phyloP scores from a whole-genome alignment of 1,284 basidiomycete genomes.

The Ceratobasidium papillatum region DNA sequence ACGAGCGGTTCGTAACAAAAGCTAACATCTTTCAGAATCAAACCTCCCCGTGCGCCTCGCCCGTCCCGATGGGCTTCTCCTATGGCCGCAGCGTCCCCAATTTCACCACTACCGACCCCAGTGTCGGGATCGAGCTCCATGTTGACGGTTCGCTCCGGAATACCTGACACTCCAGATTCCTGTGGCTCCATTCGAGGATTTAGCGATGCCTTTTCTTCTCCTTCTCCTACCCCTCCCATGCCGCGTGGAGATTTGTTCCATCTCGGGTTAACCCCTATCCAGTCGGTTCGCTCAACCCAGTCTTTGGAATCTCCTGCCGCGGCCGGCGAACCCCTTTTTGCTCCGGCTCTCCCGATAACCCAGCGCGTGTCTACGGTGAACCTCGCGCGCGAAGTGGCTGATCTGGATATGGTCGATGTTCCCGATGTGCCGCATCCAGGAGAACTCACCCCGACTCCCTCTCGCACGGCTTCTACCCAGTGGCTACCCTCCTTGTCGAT shows the following conservation, averaged over 20 bases:
- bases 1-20: neutral
- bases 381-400: neutral
- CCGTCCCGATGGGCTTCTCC: slow-evolving; percentile 41
- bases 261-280: slow-evolving; percentile 20
- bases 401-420: slow-evolving; percentile 32
- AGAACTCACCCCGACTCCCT: slow-evolving; percentile 12
- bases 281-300: neutral
- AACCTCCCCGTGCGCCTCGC: slow-evolving; percentile 39
- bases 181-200: neutral
- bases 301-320: neutral
- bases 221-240: slow-evolving; percentile 3
- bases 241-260: slow-evolving; percentile 27
- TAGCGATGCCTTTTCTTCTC: neutral
- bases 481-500: slow-evolving; percentile 15
- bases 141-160: slow-evolving; percentile 5
- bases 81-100: slow-evolving; percentile 5
- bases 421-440: neutral
- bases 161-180: neutral
- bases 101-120: slow-evolving; percentile 11
- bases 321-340: slow-evolving; percentile 3
- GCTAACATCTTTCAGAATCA: slow-evolving; percentile 11
- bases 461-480: neutral
- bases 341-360: slow-evolving; percentile 6
- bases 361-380: slow-evolving; percentile 23
- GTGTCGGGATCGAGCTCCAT: slow-evolving; percentile 14